Evolutionary conservation across 1,139 yeast species (phyloP).

Genomic region (Scheffersomyces lignicola): DNA sequence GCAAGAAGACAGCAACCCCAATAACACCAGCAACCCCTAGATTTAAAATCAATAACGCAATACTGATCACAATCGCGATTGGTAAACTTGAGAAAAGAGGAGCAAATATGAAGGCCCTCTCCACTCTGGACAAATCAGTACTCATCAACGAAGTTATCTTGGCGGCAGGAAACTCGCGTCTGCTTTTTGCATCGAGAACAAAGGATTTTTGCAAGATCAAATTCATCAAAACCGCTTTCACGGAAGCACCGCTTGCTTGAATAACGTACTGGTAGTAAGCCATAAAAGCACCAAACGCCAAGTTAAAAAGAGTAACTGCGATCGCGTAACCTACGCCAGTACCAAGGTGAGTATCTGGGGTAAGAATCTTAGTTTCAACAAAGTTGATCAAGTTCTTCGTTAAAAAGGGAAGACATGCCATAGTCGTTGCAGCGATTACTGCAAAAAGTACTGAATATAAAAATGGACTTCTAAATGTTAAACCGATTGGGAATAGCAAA

Average conservation of each 20-base stretch:
- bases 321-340: constrained; percentile 41
- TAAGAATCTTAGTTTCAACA: constrained; percentile 25
- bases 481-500: constrained; percentile 20
- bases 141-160: constrained; percentile 58
- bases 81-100: constrained; percentile 67
- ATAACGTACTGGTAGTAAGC: constrained; percentile 67
- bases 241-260: constrained; percentile 44
- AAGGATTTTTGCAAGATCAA: constrained; percentile 34
- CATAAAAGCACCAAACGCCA: constrained; percentile 45
- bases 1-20: constrained; percentile 47
- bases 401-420: constrained; percentile 28
- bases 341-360: constrained; percentile 22
- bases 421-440: constrained; percentile 17
- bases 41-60: constrained; percentile 65
- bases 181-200: constrained; percentile 25
- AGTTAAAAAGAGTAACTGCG: constrained; percentile 27
- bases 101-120: constrained; percentile 71
- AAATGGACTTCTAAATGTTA: constrained; percentile 31
- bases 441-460: constrained; percentile 21
- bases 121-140: constrained; percentile 78
- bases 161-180: constrained; percentile 29
- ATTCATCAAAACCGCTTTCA: constrained; percentile 36
- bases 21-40: constrained; percentile 74
- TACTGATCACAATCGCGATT: constrained; percentile 55
- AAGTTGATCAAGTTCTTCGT: constrained; percentile 29